Evolutionary conservation across 805 yeast genomes (phyloP).

Genomic region (Komagataella mondaviorum): DNA sequence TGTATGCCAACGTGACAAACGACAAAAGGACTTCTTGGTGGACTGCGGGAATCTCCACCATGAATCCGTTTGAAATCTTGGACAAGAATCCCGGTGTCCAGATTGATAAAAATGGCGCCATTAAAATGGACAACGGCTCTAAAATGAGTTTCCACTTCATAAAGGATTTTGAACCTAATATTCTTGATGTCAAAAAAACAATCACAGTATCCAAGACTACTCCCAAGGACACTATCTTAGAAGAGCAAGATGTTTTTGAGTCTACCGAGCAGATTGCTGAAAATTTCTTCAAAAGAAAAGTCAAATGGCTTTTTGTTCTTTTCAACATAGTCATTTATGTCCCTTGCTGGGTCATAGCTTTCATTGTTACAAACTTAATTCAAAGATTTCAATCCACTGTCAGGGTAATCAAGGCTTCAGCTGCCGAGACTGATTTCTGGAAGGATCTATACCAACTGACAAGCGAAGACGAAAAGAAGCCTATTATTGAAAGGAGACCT

Average conservation of each 20-base stretch:
- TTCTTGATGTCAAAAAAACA: constrained; percentile 37
- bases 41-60: constrained; percentile 56
- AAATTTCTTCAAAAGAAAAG: constrained; percentile 23
- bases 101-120: constrained; percentile 28
- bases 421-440: constrained; percentile 8
- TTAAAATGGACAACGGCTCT: constrained; percentile 22
- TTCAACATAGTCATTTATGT: constrained; percentile 34
- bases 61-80: constrained; percentile 42
- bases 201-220: constrained; percentile 10
- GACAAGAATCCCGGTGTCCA: constrained; percentile 17
- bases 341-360: constrained; percentile 54
- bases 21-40: constrained; percentile 78
- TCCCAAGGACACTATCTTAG: neutral
- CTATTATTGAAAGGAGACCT: constrained; percentile 7
- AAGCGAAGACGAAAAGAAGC: constrained; percentile 5
- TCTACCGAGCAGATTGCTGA: constrained; percentile 2
- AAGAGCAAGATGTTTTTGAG: neutral
- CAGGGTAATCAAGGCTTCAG: constrained; percentile 15
- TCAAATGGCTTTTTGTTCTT: constrained; percentile 34
- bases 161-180: constrained; percentile 39
- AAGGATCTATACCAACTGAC: constrained; percentile 5
- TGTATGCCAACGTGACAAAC: constrained; percentile 68
- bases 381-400: constrained; percentile 20
- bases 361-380: constrained; percentile 26
- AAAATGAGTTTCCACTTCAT: constrained; percentile 29